Evolutionary conservation across 177 flowering plant species (phyloP).

Genomic region (Vitis hybrid): DNA sequence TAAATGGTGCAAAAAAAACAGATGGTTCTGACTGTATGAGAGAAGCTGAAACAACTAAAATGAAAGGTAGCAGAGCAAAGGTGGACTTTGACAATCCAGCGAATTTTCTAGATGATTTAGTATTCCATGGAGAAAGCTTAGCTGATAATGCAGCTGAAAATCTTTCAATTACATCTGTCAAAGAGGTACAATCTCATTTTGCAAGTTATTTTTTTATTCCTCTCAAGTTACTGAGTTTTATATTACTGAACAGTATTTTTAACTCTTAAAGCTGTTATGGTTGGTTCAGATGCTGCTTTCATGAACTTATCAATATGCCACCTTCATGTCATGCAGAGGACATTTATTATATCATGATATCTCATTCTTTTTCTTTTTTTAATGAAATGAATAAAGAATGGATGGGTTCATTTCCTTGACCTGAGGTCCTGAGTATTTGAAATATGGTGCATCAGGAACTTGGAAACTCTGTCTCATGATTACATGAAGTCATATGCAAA

Average conservation of each 20-base stretch:
- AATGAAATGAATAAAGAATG: not conserved
- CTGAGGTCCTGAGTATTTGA: not conserved
- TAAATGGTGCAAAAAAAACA: not conserved
- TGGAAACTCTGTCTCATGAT: not conserved
- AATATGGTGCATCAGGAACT: not conserved
- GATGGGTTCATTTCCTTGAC: not conserved
- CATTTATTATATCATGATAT: not conserved
- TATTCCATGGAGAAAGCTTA: conserved; percentile 16
- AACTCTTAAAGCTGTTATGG: not conserved
- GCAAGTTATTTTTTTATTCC: not conserved
- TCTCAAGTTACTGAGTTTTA: not conserved
- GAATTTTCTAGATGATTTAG: not conserved
- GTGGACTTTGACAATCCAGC: not conserved
- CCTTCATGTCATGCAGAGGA: not conserved
- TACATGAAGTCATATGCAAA: not conserved
- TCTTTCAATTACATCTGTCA: conserved; percentile 17
- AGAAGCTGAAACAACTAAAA: conserved; percentile 6
- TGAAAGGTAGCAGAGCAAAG: conserved; percentile 2
- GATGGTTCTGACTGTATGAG: not conserved
- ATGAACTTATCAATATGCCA: not conserved
- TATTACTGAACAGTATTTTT: not conserved
- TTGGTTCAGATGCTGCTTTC: not conserved
- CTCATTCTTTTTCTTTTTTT: not conserved
- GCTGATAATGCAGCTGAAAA: conserved; percentile 17
- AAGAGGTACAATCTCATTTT: conserved; percentile 25